Percentiles rank a stretch among this genome's conserved stretches.
Evolutionary conservation across 192 early-diverging fungal species (phyloP).

Genomic region (Coemansia sp.): DNA sequence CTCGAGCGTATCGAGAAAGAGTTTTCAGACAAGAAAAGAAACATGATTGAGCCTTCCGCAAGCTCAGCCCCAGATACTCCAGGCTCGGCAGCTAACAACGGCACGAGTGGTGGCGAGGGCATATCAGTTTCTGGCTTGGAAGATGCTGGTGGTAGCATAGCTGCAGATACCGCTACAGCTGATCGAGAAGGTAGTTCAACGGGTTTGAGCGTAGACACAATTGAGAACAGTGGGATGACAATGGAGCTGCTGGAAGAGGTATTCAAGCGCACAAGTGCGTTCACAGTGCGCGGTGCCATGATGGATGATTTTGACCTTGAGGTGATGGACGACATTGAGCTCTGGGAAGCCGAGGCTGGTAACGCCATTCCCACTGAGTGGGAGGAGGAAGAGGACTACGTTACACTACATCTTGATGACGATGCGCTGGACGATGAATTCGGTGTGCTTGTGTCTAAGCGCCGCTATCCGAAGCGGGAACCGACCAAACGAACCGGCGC

Average conservation of each 20-base stretch:
- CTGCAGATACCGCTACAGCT: not conserved
- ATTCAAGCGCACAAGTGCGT: constrained; percentile 85
- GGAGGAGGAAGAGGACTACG: constrained; percentile 71
- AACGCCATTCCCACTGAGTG: constrained; percentile 69
- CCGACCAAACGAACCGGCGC: constrained; percentile 49
- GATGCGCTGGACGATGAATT: constrained; percentile 79
- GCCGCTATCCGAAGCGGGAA: constrained; percentile 36
- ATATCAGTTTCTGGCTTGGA: not conserved
- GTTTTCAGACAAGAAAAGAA: constrained; percentile 54
- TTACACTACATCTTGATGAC: constrained; percentile 65
- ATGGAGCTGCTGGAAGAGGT: constrained; percentile 85
- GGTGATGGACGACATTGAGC: constrained; percentile 60
- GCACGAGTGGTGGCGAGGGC: not conserved
- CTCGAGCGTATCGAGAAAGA: constrained; percentile 88
- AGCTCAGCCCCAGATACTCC: constrained; percentile 11
- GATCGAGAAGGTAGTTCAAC: not conserved
- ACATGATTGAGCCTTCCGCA: constrained; percentile 8
- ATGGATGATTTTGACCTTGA: constrained; percentile 48
- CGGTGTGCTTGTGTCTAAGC: constrained; percentile 45
- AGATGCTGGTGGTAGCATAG: not conserved
- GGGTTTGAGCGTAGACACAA: no score
- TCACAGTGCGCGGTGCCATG: constrained; percentile 60
- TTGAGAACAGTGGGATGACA: constrained; percentile 54
- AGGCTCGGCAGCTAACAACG: constrained; percentile 4
- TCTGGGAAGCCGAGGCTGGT: constrained; percentile 78